Conservation (phyloP, 2,329 filamentous ascomycete species). For the Chaetothyriales sp. region DNA sequence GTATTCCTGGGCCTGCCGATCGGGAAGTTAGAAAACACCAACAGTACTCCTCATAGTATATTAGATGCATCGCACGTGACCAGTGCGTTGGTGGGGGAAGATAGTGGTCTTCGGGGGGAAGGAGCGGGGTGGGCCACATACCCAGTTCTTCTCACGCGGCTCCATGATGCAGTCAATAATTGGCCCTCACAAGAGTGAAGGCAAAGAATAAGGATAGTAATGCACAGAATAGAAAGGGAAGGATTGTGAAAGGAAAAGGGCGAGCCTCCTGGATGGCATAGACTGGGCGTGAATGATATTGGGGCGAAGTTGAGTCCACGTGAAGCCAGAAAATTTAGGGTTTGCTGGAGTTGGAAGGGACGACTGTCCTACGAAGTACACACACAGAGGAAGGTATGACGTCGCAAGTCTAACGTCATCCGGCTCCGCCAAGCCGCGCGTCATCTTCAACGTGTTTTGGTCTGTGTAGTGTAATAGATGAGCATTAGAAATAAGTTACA, state of each 20-base stretch:
- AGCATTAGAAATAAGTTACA: neutral
- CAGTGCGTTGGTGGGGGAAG: no score
- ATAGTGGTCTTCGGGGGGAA: neutral
- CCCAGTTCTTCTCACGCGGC: slow-evolving; percentile 36
- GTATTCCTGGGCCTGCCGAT: slow-evolving; percentile 45
- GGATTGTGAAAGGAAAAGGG: neutral
- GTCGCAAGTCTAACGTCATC: neutral
- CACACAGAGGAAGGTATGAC: neutral
- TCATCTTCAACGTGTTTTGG: neutral
- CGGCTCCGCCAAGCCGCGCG: neutral
- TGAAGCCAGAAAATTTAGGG: neutral
- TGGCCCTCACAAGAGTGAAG: neutral
- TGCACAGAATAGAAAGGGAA: neutral
- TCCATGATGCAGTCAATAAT: slow-evolving; percentile 17
- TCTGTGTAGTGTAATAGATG: no score
- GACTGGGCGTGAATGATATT: neutral
- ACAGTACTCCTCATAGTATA: no score
- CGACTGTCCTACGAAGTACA: no score
- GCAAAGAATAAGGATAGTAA: neutral
- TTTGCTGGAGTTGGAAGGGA: neutral
- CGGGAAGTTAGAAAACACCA: slow-evolving; percentile 1
- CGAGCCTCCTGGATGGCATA: neutral
- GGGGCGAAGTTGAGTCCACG: neutral
- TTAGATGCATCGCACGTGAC: neutral
- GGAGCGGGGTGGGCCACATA: slow-evolving; percentile 14